These are phyloP conservation scores for Jamesozyma gamospora DNA, from an alignment of 805 yeast genomes.

Conservation along the genomic window DNA sequence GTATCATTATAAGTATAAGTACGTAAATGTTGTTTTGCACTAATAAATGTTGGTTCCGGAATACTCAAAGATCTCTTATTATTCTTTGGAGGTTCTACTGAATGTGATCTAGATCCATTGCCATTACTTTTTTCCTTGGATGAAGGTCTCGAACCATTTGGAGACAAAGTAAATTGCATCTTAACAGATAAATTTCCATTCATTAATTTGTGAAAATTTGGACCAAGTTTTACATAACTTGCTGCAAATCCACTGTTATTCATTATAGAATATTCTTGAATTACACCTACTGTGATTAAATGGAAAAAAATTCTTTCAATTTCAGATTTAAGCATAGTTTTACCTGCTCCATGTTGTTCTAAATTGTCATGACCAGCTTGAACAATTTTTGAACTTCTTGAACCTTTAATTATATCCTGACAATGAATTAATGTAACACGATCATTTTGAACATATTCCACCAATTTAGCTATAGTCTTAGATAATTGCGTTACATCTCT, in stretches of 20 bases:
- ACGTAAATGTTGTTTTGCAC: constrained; percentile 10
- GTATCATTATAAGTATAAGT: constrained; percentile 4
- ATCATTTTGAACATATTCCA: constrained; percentile 43
- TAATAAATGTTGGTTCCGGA: constrained; percentile 6
- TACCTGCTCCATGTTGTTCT: constrained; percentile 63
- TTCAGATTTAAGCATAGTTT: constrained; percentile 49
- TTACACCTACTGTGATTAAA: constrained; percentile 51
- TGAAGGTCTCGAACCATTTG: constrained; percentile 12
- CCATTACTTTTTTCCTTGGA: constrained; percentile 4
- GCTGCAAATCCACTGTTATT: constrained; percentile 74
- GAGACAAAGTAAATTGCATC: constrained; percentile 39
- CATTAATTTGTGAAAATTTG: constrained; percentile 40
- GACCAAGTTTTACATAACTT: constrained; percentile 61
- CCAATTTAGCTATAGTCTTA: constrained; percentile 46
- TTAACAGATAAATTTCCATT: constrained; percentile 35
- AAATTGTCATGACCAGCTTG: constrained; percentile 51
- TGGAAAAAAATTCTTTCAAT: constrained; percentile 78
- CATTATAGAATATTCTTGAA: constrained; percentile 65
- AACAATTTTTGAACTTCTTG: constrained; percentile 51
- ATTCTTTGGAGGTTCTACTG: neutral
- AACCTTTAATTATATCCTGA: constrained; percentile 77
- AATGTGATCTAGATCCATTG: neutral
- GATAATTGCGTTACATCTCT: constrained; percentile 67
- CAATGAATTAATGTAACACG: constrained; percentile 72
- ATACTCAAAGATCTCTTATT: neutral